Evolutionary conservation across 2,329 filamentous ascomycete species (phyloP).

Genomic region (Paraphaeosphaeria minitans): DNA sequence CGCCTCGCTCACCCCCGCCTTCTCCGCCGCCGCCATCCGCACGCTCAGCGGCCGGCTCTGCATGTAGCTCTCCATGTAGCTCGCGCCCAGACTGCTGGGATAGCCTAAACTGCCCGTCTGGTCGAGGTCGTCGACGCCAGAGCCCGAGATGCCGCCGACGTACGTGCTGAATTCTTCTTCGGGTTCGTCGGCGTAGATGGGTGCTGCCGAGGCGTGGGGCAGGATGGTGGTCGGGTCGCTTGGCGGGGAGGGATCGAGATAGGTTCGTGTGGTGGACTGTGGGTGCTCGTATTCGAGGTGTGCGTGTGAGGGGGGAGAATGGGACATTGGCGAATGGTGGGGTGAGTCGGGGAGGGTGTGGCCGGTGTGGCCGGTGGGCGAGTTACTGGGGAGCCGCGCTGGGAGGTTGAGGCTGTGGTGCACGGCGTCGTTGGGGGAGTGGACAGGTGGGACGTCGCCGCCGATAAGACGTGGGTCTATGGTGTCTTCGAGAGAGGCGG

Average conservation of each 20-base stretch:
- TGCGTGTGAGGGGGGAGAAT: constrained; percentile 23
- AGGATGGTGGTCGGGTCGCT: constrained; percentile 19
- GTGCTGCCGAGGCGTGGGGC: constrained; percentile 22
- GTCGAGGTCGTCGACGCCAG: constrained; percentile 41
- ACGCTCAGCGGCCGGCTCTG: constrained; percentile 42
- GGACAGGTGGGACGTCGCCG: constrained; percentile 21
- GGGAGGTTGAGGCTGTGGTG: constrained; percentile 40
- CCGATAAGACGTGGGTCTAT: constrained; percentile 39
- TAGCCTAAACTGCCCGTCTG: constrained; percentile 44
- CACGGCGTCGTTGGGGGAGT: constrained; percentile 29
- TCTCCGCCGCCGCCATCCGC: constrained; percentile 41
- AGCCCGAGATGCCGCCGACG: constrained; percentile 42
- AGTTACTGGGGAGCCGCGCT: constrained; percentile 25
- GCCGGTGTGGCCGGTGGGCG: constrained; percentile 29
- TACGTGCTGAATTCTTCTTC: constrained; percentile 39
- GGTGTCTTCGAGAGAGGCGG: constrained; percentile 37
- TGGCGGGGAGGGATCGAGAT: constrained; percentile 34
- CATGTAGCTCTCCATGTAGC: constrained; percentile 48
- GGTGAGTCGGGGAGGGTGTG: constrained; percentile 20
- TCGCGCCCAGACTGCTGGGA: constrained; percentile 41
- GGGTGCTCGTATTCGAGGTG: constrained; percentile 26
- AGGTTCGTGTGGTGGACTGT: constrained; percentile 25
- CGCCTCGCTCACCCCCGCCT: constrained; percentile 30
- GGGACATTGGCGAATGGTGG: constrained; percentile 17
- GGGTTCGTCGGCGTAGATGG: constrained; percentile 28